phyloP scores from a whole-genome alignment of 2,329 filamentous ascomycete genomes.

The Aspergillus aculeatinus region DNA sequence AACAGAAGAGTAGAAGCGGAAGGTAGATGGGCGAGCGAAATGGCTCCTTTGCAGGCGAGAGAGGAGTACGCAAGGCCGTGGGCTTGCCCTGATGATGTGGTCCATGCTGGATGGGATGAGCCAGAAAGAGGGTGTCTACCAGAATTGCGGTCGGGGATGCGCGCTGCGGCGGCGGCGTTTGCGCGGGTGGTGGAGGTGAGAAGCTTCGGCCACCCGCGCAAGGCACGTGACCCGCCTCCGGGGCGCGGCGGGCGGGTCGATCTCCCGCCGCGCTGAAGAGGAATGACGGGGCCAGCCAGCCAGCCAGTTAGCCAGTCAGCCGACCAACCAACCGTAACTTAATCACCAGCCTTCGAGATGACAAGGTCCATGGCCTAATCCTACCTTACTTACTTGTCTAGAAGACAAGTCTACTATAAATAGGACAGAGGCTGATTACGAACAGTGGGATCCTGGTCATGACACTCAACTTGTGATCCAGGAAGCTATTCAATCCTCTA shows the following conservation, averaged over 20 bases:
- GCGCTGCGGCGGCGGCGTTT: background rate
- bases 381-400: too few species aligned
- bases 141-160: background rate
- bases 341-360: too few species aligned
- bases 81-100: constrained; percentile 1
- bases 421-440: too few species aligned
- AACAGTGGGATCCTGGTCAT: too few species aligned
- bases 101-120: constrained; percentile 4
- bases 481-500: too few species aligned
- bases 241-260: constrained; percentile 7
- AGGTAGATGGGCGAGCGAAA: background rate
- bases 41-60: background rate
- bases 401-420: too few species aligned
- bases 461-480: too few species aligned
- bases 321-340: too few species aligned
- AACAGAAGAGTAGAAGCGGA: background rate
- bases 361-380: too few species aligned
- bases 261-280: constrained; percentile 1
- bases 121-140: background rate
- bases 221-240: background rate
- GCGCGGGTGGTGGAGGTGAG: background rate
- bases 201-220: background rate
- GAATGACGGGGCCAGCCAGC: background rate
- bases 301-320: too few species aligned
- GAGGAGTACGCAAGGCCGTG: background rate